A percentile compares a stretch with the other conserved stretches of the same genome.
Evolutionary conservation across 139 green algal species (phyloP).

Genomic region (Chlorella sp.): DNA sequence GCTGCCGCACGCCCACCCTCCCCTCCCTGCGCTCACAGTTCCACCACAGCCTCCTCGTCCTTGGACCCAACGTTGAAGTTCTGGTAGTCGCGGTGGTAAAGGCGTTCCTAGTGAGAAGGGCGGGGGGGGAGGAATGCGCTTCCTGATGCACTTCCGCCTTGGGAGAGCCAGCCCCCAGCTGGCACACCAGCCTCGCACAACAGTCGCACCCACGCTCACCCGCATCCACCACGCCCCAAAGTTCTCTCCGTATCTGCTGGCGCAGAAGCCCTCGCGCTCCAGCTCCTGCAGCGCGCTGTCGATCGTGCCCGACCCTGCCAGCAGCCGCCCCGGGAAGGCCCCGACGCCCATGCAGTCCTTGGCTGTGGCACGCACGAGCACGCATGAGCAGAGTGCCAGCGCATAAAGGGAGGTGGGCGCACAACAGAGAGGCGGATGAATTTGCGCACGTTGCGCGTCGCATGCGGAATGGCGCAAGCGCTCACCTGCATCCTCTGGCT

Average conservation of each 20-base stretch:
- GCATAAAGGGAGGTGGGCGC: too few species aligned
- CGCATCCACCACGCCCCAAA: not conserved
- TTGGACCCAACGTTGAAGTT: constrained; percentile 17
- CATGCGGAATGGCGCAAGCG: too few species aligned
- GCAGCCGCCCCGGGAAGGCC: not conserved
- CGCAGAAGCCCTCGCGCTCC: not conserved
- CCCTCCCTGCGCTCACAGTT: too few species aligned
- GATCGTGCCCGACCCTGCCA: too few species aligned
- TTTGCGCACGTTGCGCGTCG: too few species aligned
- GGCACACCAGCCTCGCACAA: too few species aligned
- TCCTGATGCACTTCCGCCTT: too few species aligned
- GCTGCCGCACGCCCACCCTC: too few species aligned
- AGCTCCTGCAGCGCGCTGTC: not conserved
- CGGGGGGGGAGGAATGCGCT: too few species aligned
- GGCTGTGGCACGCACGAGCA: too few species aligned
- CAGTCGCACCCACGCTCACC: not conserved
- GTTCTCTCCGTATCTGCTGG: not conserved
- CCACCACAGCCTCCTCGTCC: constrained; percentile 36
- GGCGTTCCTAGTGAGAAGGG: constrained; percentile 33
- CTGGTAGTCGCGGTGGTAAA: constrained; percentile 21
- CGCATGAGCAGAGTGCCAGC: not conserved
- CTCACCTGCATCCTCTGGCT: not conserved
- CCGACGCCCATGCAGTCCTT: not conserved
- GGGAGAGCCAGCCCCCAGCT: too few species aligned
- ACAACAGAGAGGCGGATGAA: too few species aligned